Conservation (phyloP, 2,329 filamentous ascomycete species). For the Ploettnerulaceae sp. region DNA sequence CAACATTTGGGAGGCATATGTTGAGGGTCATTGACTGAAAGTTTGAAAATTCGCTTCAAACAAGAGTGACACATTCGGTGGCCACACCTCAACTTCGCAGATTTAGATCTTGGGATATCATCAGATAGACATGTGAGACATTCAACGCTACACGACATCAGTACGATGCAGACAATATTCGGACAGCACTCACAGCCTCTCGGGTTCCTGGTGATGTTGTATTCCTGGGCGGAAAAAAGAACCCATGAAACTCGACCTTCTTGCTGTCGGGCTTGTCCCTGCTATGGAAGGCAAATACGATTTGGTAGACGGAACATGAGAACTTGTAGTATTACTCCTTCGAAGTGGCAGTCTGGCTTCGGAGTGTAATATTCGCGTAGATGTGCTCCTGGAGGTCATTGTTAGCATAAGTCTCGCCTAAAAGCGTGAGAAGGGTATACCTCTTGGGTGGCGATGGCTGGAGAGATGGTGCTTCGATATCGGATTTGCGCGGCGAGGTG, state of each 20-base stretch:
- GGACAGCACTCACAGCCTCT: constrained; percentile 26
- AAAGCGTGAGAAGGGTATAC: constrained; percentile 12
- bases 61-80: constrained; percentile 80
- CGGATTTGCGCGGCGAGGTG: constrained; percentile 20
- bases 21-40: constrained; percentile 70
- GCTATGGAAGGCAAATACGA: constrained; percentile 17
- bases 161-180: background rate
- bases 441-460: constrained; percentile 24
- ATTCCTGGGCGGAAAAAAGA: constrained; percentile 3
- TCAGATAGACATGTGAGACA: constrained; percentile 69
- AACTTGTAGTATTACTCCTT: constrained; percentile 26
- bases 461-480: constrained; percentile 14
- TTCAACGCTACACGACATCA: constrained; percentile 49
- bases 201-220: constrained; percentile 22
- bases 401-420: constrained; percentile 1
- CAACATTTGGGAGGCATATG: constrained; percentile 87
- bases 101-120: constrained; percentile 57
- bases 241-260: constrained; percentile 16
- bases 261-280: constrained; percentile 16
- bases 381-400: constrained; percentile 17
- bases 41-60: constrained; percentile 66
- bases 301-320: constrained; percentile 19
- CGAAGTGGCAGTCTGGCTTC: constrained; percentile 17
- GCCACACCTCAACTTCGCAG: constrained; percentile 68
- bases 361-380: constrained; percentile 16